Percentiles rank a stretch among this genome's conserved stretches.
These are phyloP conservation scores for Mortierella hygrophila DNA, from an alignment of 192 early-diverging fungal species.

Conservation along the genomic window DNA sequence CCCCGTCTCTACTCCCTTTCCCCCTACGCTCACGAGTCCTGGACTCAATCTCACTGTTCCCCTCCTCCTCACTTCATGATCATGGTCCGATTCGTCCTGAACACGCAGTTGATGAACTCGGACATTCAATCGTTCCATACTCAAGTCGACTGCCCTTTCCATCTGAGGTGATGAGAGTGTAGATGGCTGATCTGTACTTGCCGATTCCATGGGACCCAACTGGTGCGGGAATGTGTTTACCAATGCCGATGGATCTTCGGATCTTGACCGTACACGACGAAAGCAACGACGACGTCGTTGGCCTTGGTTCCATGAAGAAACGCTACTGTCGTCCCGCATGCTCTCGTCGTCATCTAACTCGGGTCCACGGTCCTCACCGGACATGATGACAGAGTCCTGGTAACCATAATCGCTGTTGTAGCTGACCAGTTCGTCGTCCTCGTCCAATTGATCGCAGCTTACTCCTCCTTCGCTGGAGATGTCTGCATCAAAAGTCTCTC, in stretches of 20 bases:
- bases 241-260: not conserved
- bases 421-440: not conserved
- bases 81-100: not conserved
- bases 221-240: not conserved
- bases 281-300: not conserved
- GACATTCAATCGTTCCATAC: not conserved
- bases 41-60: not conserved
- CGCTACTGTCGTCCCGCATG: not conserved
- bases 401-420: not conserved
- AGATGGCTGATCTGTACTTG: not conserved
- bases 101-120: not conserved
- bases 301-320: not conserved
- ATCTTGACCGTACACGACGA: not conserved
- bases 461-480: conserved; percentile 1
- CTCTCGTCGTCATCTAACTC: not conserved
- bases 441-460: not conserved
- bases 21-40: not conserved
- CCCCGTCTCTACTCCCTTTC: not conserved
- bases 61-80: not conserved
- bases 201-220: not conserved
- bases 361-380: not conserved
- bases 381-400: not conserved
- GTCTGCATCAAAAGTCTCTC: not conserved
- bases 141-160: not conserved
- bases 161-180: not conserved